A percentile compares a stretch with the other conserved stretches of the same genome.
phyloP scores from a whole-genome alignment of 1,284 basidiomycete genomes.

The Sporisorium iseilematis-ciliati region DNA sequence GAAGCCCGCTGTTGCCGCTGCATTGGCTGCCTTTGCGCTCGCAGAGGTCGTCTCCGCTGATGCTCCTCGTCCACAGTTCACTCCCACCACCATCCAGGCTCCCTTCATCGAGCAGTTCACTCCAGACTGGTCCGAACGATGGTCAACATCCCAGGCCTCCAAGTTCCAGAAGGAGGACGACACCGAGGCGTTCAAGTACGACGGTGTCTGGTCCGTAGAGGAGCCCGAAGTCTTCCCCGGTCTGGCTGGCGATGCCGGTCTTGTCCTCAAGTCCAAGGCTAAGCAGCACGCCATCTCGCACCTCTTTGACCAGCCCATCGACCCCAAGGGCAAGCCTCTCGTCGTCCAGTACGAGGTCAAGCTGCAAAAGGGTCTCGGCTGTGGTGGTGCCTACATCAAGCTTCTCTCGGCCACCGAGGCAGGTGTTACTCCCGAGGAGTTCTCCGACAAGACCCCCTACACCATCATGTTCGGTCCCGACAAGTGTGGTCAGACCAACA shows the following conservation, averaged over 20 bases:
- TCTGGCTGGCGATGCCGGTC: slow-evolving; percentile 70
- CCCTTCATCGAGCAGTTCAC: slow-evolving; percentile 98
- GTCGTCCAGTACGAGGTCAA: slow-evolving; percentile 97
- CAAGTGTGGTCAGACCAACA: slow-evolving; percentile 68
- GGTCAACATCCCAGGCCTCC: slow-evolving; percentile 95
- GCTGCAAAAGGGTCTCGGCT: slow-evolving; percentile 98
- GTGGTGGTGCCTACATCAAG: slow-evolving; percentile 99
- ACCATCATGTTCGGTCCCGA: slow-evolving; percentile 70
- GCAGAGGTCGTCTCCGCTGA: slow-evolving; percentile 43
- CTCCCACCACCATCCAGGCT: slow-evolving; percentile 87
- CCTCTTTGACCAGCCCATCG: slow-evolving; percentile 82
- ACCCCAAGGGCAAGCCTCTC: slow-evolving; percentile 87
- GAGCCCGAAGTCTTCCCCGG: slow-evolving; percentile 80
- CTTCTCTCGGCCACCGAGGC: slow-evolving; percentile 76
- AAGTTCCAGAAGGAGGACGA: slow-evolving; percentile 75
- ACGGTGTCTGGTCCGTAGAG: slow-evolving; percentile 97
- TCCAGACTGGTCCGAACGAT: slow-evolving; percentile 87
- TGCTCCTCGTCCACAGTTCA: slow-evolving; percentile 46
- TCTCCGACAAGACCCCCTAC: slow-evolving; percentile 69
- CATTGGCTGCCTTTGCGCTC: slow-evolving; percentile 45
- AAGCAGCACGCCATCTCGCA: slow-evolving; percentile 98
- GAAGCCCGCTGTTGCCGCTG: slow-evolving; percentile 47
- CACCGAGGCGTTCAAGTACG: slow-evolving; percentile 81
- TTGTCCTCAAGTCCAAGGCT: slow-evolving; percentile 79
- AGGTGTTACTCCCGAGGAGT: slow-evolving; percentile 65